A percentile compares a stretch with the other conserved stretches of the same genome.
phyloP scores from a whole-genome alignment of 2,329 filamentous ascomycete species.

The Talaromyces funiculosus region DNA sequence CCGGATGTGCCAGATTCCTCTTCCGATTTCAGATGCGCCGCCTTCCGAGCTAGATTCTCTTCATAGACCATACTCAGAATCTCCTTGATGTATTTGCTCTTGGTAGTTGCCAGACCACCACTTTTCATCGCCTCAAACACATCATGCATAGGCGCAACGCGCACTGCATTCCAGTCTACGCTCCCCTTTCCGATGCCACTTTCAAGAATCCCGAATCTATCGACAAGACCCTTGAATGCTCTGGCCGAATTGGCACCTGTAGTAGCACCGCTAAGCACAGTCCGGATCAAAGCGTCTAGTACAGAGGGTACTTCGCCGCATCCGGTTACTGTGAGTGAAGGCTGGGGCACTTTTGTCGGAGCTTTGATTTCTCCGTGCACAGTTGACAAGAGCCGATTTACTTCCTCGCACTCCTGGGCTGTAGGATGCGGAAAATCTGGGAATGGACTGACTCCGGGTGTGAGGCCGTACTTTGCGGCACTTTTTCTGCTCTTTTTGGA shows the following conservation, averaged over 20 bases:
- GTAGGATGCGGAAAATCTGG: slow-evolving; percentile 63
- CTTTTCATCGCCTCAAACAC: slow-evolving; percentile 64
- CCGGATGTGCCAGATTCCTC: slow-evolving; percentile 34
- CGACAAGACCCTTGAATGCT: slow-evolving; percentile 61
- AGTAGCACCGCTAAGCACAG: slow-evolving; percentile 57
- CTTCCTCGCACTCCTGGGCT: slow-evolving; percentile 61
- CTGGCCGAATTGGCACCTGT: slow-evolving; percentile 56
- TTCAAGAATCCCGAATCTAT: slow-evolving; percentile 58
- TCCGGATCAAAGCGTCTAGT: slow-evolving; percentile 59
- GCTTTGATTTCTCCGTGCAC: slow-evolving; percentile 60
- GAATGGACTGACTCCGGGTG: slow-evolving; percentile 57
- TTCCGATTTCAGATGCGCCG: slow-evolving; percentile 44
- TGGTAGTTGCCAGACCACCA: slow-evolving; percentile 66
- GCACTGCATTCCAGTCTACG: slow-evolving; percentile 69
- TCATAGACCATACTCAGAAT: slow-evolving; percentile 68
- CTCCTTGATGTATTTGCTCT: slow-evolving; percentile 65
- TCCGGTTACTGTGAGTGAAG: slow-evolving; percentile 66
- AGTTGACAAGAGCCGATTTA: slow-evolving; percentile 59
- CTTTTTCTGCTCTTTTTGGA: slow-evolving; percentile 23
- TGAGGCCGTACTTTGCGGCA: slow-evolving; percentile 47
- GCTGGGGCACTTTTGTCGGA: slow-evolving; percentile 63
- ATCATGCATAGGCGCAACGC: slow-evolving; percentile 52
- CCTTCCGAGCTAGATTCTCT: slow-evolving; percentile 57
- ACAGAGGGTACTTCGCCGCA: slow-evolving; percentile 63
- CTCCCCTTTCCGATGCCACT: slow-evolving; percentile 63